These are phyloP conservation scores for Paramecium caudatum DNA, from an alignment of 73 alveolate species.

Conservation along the genomic window DNA sequence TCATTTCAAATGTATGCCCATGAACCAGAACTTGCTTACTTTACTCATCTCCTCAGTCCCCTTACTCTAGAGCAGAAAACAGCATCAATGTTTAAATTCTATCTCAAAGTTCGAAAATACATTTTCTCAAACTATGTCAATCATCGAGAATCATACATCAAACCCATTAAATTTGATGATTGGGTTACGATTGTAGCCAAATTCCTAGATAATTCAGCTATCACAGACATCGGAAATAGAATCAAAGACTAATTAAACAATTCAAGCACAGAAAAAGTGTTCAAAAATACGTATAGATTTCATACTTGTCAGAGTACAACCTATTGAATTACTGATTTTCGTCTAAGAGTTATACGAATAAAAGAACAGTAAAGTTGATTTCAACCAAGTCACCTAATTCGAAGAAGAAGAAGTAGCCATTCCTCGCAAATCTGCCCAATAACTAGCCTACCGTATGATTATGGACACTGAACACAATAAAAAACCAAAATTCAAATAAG, in stretches of 20 bases:
- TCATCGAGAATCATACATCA: conserved; percentile 1
- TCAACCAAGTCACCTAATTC: too few relatives aligned
- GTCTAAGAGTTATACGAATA: not conserved
- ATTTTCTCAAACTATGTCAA: not conserved
- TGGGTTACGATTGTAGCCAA: conserved; percentile 37
- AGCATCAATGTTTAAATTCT: not conserved
- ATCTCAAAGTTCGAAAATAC: conserved; percentile 22
- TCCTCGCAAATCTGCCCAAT: too few relatives aligned
- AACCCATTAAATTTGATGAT: conserved; percentile 31
- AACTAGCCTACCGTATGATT: too few relatives aligned
- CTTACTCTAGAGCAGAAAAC: not conserved
- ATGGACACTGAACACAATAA: too few relatives aligned
- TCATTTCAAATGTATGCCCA: not conserved
- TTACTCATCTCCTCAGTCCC: conserved; percentile 3
- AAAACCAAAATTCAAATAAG: too few relatives aligned
- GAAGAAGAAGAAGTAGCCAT: too few relatives aligned
- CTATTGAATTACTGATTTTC: conserved; percentile 26
- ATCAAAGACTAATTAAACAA: conserved; percentile 16
- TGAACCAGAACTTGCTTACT: conserved; percentile 41
- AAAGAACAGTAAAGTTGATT: too few relatives aligned
- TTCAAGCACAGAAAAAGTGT: not conserved
- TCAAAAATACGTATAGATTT: conserved; percentile 35
- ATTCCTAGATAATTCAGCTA: conserved; percentile 34
- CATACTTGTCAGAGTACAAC: conserved; percentile 13
- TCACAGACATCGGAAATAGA: conserved; percentile 11